These are phyloP conservation scores for Termitomyces sp. DNA, from an alignment of 768 basidiomycete genomes.

Conservation along the genomic window DNA sequence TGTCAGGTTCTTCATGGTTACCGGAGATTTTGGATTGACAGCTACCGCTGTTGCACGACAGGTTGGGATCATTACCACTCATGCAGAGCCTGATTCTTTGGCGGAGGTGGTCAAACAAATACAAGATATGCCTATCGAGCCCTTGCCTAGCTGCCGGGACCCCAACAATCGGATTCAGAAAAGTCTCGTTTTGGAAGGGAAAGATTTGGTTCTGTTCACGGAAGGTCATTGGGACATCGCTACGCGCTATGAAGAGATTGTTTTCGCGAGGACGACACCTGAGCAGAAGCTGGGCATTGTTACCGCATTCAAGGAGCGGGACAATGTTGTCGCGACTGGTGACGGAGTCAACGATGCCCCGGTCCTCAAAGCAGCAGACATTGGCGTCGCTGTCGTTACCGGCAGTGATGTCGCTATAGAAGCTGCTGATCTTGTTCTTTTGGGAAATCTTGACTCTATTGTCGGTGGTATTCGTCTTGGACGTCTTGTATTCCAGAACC, in stretches of 20 bases:
- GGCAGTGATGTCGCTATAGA: neutral
- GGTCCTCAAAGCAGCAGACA: neutral
- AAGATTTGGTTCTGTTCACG: conserved; percentile 30
- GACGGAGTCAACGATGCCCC: neutral
- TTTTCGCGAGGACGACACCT: conserved; percentile 51
- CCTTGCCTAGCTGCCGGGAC: neutral
- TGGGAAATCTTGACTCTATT: neutral
- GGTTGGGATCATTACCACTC: conserved; percentile 34
- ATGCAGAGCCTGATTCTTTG: conserved; percentile 14
- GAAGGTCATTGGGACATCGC: conserved; percentile 33
- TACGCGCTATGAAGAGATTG: conserved; percentile 33
- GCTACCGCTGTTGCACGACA: conserved; percentile 43
- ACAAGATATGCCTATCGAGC: neutral
- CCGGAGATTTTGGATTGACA: conserved; percentile 49
- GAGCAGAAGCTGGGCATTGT: conserved; percentile 35
- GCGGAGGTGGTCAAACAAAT: neutral
- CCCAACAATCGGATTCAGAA: conserved; percentile 27
- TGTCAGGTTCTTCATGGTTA: conserved; percentile 51
- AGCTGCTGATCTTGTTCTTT: neutral
- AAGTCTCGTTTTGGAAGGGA: conserved; percentile 35
- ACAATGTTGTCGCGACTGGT: neutral
- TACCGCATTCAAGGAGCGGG: neutral
- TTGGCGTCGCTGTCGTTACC: neutral
- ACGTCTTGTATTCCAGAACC: neutral
- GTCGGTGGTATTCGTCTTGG: neutral